A percentile compares a stretch with the other conserved stretches of the same genome.
Conservation (phyloP, 2,329 filamentous ascomycete genomes). For the Pyricularia grisea region DNA sequence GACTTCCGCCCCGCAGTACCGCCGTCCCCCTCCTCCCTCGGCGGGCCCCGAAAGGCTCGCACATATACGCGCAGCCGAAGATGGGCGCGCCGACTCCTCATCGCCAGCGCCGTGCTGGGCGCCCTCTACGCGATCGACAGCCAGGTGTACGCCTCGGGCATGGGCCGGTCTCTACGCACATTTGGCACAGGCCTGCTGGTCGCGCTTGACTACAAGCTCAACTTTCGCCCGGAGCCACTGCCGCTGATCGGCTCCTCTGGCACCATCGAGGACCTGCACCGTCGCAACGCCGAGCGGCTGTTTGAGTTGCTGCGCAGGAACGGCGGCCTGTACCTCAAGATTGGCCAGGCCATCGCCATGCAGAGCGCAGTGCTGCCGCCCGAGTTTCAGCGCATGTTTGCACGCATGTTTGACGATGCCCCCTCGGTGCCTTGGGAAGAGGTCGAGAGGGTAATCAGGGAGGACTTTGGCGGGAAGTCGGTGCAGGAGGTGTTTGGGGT, state of each 20-base stretch:
- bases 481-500: constrained; percentile 90
- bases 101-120: constrained; percentile 50
- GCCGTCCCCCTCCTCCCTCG: constrained; percentile 70
- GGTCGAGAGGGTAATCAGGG: constrained; percentile 72
- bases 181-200: constrained; percentile 73
- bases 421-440: constrained; percentile 86
- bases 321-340: constrained; percentile 92
- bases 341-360: constrained; percentile 97
- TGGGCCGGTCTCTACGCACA: constrained; percentile 71
- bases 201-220: constrained; percentile 91
- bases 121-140: constrained; percentile 60
- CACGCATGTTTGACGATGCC: constrained; percentile 94
- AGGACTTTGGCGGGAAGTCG: constrained; percentile 78
- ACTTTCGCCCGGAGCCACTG: constrained; percentile 75
- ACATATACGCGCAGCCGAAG: constrained; percentile 60
- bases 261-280: constrained; percentile 65
- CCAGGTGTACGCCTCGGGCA: constrained; percentile 67
- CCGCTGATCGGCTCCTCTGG: constrained; percentile 16
- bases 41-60: constrained; percentile 60
- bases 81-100: constrained; percentile 67
- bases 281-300: constrained; percentile 72
- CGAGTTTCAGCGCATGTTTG: constrained; percentile 94
- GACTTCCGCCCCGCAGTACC: constrained; percentile 61
- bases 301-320: constrained; percentile 76
- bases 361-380: constrained; percentile 89